A percentile compares a stretch with the other conserved stretches of the same genome.
Conservation (phyloP, 2,329 filamentous ascomycete genomes). For the Colletotrichum somersetense region DNA sequence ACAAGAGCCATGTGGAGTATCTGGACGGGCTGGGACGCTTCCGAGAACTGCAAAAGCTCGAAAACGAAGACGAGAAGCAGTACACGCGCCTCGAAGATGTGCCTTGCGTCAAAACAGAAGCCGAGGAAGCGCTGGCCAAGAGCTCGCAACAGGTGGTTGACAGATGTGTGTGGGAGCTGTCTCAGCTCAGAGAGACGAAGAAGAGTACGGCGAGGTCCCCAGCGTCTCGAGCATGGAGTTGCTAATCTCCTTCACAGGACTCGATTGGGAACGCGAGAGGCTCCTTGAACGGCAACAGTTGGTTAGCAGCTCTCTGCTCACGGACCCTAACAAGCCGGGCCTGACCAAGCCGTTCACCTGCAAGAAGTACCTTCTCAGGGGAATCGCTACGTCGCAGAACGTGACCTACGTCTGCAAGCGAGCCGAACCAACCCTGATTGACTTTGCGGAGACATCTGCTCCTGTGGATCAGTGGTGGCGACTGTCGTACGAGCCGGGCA, state of each 20-base stretch:
- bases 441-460: slow-evolving; percentile 52
- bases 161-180: slow-evolving; percentile 50
- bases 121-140: slow-evolving; percentile 48
- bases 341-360: slow-evolving; percentile 55
- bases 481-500: slow-evolving; percentile 55
- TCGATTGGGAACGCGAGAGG: slow-evolving; percentile 49
- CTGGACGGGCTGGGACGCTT: slow-evolving; percentile 54
- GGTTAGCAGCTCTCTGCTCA: slow-evolving; percentile 56
- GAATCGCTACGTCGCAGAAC: slow-evolving; percentile 61
- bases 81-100: slow-evolving; percentile 56
- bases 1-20: slow-evolving; percentile 48
- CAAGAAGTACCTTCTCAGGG: slow-evolving; percentile 64
- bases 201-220: slow-evolving; percentile 50
- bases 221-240: too few species aligned
- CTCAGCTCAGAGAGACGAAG: slow-evolving; percentile 51
- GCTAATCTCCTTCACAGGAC: slow-evolving; percentile 47
- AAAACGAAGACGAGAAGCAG: slow-evolving; percentile 52
- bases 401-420: slow-evolving; percentile 65
- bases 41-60: slow-evolving; percentile 53
- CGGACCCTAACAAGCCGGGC: slow-evolving; percentile 53
- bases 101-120: slow-evolving; percentile 52
- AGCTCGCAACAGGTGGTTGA: slow-evolving; percentile 52
- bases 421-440: slow-evolving; percentile 56
- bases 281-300: slow-evolving; percentile 53
- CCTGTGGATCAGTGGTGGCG: slow-evolving; percentile 68